These are phyloP conservation scores for Cladophialophora immunda DNA, from an alignment of 2,329 filamentous ascomycete species.

Conservation along the genomic window DNA sequence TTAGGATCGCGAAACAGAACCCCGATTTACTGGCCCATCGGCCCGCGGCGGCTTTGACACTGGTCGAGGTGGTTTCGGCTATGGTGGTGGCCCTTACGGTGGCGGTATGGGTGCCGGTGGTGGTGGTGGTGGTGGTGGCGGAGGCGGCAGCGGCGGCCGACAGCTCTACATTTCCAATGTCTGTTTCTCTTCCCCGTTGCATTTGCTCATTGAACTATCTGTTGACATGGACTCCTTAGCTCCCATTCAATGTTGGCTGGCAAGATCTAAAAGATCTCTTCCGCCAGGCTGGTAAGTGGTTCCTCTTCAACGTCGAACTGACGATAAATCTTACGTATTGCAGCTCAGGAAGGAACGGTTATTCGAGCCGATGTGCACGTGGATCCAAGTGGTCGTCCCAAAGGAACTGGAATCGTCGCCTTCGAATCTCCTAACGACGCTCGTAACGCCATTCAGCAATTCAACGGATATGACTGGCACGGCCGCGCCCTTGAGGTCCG, in stretches of 20 bases:
- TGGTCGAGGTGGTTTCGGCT: constrained; percentile 68
- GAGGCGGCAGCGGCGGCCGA: constrained; percentile 71
- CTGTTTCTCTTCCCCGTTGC: constrained; percentile 63
- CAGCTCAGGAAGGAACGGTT: constrained; percentile 72
- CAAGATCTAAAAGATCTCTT: constrained; percentile 99
- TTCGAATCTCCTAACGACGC: constrained; percentile 96
- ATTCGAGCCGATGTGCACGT: constrained; percentile 95
- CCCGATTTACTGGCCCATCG: constrained; percentile 85
- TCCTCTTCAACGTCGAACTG: constrained; percentile 35
- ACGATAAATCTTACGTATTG: constrained; percentile 33
- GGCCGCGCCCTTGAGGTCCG: constrained; percentile 92
- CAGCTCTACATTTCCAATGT: constrained; percentile 99
- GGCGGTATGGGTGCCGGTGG: constrained; percentile 36
- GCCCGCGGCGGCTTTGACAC: constrained; percentile 70
- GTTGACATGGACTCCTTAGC: constrained; percentile 66
- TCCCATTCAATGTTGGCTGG: constrained; percentile 97
- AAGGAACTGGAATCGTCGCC: constrained; percentile 95
- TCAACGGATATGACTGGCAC: constrained; percentile 99
- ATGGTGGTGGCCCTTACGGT: constrained; percentile 61
- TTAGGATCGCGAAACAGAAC: constrained; percentile 96
- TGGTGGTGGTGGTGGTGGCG: constrained; percentile 57
- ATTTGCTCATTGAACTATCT: constrained; percentile 44
- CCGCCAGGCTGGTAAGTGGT: constrained; percentile 87
- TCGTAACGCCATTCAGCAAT: constrained; percentile 93
- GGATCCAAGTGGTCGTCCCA: constrained; percentile 89